phyloP scores from a whole-genome alignment of 805 yeast genomes.

The Candida yuanshanica region DNA sequence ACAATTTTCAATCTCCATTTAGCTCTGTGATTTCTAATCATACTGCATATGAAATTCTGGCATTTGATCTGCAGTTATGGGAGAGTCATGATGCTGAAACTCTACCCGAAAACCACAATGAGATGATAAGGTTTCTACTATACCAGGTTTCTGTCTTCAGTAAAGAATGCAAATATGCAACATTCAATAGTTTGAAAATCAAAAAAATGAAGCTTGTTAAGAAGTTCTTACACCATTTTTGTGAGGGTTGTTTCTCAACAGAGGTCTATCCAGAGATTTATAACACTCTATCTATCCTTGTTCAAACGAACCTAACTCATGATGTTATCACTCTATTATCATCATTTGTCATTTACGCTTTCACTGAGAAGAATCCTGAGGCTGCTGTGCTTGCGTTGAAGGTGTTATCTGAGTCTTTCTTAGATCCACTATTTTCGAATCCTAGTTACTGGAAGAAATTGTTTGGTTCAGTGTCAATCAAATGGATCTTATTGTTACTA shows the following conservation, averaged over 20 bases:
- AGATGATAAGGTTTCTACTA: constrained; percentile 46
- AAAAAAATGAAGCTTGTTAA: constrained; percentile 44
- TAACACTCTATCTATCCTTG: constrained; percentile 34
- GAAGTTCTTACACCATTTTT: constrained; percentile 24
- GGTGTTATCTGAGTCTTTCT: constrained; percentile 24
- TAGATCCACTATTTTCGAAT: constrained; percentile 35
- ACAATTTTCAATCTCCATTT: constrained; percentile 41
- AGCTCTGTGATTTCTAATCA: constrained; percentile 55
- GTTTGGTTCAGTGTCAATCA: constrained; percentile 53
- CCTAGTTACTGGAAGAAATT: constrained; percentile 39
- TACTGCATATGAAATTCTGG: constrained; percentile 48
- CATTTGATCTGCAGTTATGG: constrained; percentile 64
- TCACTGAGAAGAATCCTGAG: constrained; percentile 27
- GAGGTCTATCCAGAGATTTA: constrained; percentile 33
- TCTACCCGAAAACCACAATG: constrained; percentile 25
- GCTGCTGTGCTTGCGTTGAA: constrained; percentile 27
- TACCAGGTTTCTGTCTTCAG: constrained; percentile 55
- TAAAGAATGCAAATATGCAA: constrained; percentile 43
- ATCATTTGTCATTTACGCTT: constrained; percentile 44
- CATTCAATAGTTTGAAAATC: constrained; percentile 48
- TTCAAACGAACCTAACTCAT: constrained; percentile 44
- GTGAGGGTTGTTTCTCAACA: constrained; percentile 28
- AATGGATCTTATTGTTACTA: constrained; percentile 57
- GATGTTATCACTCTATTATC: constrained; percentile 50
- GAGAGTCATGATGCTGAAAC: constrained; percentile 21